Base-by-base conservation (phyloP, 345 rosid species). In the Ailanthus altissimus region DNA sequence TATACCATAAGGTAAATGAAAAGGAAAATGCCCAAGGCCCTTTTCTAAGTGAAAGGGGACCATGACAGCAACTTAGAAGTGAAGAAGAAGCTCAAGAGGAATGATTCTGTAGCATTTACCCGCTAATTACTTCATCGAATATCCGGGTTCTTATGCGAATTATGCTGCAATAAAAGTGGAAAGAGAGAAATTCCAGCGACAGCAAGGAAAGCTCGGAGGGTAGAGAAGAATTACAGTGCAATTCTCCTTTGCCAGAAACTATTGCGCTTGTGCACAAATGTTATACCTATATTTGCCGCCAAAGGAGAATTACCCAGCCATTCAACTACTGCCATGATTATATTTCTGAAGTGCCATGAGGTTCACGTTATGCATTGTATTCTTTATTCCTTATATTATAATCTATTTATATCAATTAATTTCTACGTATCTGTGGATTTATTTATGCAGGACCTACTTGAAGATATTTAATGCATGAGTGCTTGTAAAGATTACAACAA, bases 271-370 rank as follows among this genome's bases (percentile, higher is more conserved):
- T 20, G 42, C 46, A 43, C 5, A 75, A 2, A 18, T 6, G 54
- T 72, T 32, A 18, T 3, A 32, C 7, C 21, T 40, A 18, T 65
- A 73, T 62, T 70, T 64, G 15, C 81, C 71, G 83, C 85, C 87
- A 82, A 84, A 84, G 85, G 85, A 82, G 87, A 84, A 77, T 84
- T 84, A 83, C 85, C 87, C 87, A 75, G 87, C 75, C 67, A 74
- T 84, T 84, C 83, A 40, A 67, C 65, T 38, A 53, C 79, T 64
- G 40, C 51, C 60, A 23, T 65, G 21, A 38, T 43, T 23, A 15
- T 38, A 32, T 32, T 32, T 23, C 9, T 13, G 53, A 21, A 21
- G 53, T 72, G 53, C 51, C 65, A 23, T 5, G 25, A 45, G 7
- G 71, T 57, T 5, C 36, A 4, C 16, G 18, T 20, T 46, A 20